A percentile compares a stretch with the other conserved stretches of the same genome.
Evolutionary conservation across 2,329 filamentous ascomycete species (phyloP).

Genomic region (Lachnellula hyalina): DNA sequence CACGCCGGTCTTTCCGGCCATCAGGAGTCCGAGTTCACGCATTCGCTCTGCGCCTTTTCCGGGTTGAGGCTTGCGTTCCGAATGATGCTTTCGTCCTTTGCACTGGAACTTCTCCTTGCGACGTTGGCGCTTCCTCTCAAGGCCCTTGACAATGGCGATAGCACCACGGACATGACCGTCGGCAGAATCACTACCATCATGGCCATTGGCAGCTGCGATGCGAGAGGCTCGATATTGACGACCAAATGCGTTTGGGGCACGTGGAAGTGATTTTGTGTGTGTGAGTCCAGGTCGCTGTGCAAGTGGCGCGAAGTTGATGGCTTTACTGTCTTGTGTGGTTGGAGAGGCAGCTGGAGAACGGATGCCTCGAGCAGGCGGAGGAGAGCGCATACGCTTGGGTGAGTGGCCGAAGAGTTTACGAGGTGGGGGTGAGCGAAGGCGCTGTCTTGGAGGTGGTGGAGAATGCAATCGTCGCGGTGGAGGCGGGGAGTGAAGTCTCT

Average conservation of each 20-base stretch:
- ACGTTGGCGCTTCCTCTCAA: constrained; percentile 89
- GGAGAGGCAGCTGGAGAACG: constrained; percentile 46
- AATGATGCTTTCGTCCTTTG: constrained; percentile 63
- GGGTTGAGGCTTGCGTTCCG: constrained; percentile 62
- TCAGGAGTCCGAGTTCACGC: constrained; percentile 82
- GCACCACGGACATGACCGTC: constrained; percentile 78
- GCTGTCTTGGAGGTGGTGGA: constrained; percentile 32
- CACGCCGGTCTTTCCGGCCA: constrained; percentile 72
- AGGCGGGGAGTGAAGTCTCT: constrained; percentile 51
- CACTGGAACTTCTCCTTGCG: constrained; percentile 91
- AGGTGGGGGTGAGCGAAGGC: constrained; percentile 33
- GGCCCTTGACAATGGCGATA: constrained; percentile 93
- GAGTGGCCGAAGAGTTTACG: constrained; percentile 30
- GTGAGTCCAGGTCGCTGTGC: constrained; percentile 61
- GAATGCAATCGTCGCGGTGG: constrained; percentile 34
- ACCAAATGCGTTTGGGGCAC: constrained; percentile 66
- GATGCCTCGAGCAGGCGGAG: constrained; percentile 53
- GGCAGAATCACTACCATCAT: constrained; percentile 32
- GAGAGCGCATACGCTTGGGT: constrained; percentile 58
- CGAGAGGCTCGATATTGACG: constrained; percentile 40
- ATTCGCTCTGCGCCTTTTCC: constrained; percentile 91
- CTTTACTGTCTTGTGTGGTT: constrained; percentile 33
- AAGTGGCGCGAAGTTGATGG: constrained; percentile 40
- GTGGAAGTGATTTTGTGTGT: constrained; percentile 81
- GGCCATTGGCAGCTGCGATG: constrained; percentile 36